phyloP scores from a whole-genome alignment of 2,329 filamentous ascomycete species.

The Ascochyta viciae-villosae region DNA sequence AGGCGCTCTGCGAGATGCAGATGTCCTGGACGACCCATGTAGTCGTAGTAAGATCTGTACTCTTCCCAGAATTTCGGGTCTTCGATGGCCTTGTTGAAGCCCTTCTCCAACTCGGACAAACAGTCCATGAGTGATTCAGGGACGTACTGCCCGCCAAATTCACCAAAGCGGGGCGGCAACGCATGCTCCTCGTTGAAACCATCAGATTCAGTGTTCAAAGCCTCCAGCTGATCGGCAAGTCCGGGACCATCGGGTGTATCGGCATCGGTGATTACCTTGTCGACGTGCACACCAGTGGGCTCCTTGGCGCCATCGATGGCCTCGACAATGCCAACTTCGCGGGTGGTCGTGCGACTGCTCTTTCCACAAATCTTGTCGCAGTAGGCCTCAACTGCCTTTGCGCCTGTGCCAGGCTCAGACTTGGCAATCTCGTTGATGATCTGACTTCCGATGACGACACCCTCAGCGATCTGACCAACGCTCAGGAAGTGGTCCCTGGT shows the following conservation, averaged over 20 bases:
- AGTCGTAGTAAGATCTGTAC: constrained; percentile 93
- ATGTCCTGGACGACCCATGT: constrained; percentile 94
- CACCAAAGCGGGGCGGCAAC: constrained; percentile 86
- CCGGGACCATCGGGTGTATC: constrained; percentile 66
- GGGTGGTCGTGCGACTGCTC: constrained; percentile 59
- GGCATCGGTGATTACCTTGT: constrained; percentile 69
- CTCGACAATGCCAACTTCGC: constrained; percentile 75
- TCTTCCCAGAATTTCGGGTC: constrained; percentile 97
- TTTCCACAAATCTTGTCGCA: constrained; percentile 75
- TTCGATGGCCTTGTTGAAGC: constrained; percentile 85
- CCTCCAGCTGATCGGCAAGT: constrained; percentile 83
- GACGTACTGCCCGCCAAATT: constrained; percentile 97
- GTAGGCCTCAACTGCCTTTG: constrained; percentile 83
- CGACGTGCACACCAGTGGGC: constrained; percentile 70
- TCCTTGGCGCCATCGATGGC: constrained; percentile 68
- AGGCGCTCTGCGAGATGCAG: constrained; percentile 87
- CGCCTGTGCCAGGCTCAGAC: constrained; percentile 69
- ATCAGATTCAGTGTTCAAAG: constrained; percentile 69
- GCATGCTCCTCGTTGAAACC: constrained; percentile 53
- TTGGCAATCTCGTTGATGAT: constrained; percentile 83
- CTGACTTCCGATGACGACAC: constrained; percentile 95
- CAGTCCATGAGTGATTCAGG: constrained; percentile 99
- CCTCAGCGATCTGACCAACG: constrained; percentile 83
- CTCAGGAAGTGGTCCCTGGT: constrained; percentile 92
- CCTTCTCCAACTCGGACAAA: constrained; percentile 84